Conservation (phyloP, 768 basidiomycete species). For the Tricholoma sp. region DNA sequence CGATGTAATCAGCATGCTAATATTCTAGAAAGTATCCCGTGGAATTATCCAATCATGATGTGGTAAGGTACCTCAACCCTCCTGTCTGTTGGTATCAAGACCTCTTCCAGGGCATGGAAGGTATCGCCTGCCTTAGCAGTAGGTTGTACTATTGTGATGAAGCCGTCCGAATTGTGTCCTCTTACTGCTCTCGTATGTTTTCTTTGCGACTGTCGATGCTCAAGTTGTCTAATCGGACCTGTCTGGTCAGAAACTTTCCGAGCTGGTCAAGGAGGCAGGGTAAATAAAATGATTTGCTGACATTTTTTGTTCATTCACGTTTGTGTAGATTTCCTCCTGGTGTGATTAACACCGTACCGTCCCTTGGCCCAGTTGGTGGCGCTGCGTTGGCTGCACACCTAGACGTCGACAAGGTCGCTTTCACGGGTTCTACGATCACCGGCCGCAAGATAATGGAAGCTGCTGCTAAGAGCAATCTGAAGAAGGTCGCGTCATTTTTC, state of each 20-base stretch:
- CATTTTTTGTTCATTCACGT: slow-evolving; percentile 9
- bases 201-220: not conserved
- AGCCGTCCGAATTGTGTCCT: slow-evolving; percentile 85
- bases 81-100: not conserved
- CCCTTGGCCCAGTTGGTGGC: slow-evolving; percentile 77
- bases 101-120: slow-evolving; percentile 70
- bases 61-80: slow-evolving; percentile 40
- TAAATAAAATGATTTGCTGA: slow-evolving; percentile 26
- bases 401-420: slow-evolving; percentile 92
- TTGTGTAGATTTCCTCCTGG: slow-evolving; percentile 76
- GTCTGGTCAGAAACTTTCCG: slow-evolving; percentile 63
- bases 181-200: slow-evolving; percentile 68
- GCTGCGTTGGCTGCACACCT: slow-evolving; percentile 77
- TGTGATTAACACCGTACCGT: slow-evolving; percentile 85
- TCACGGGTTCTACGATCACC: slow-evolving; percentile 88
- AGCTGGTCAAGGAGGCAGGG: slow-evolving; percentile 82
- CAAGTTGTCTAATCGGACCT: slow-evolving; percentile 2
- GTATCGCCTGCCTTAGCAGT: slow-evolving; percentile 87
- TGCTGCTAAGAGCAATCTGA: slow-evolving; percentile 89
- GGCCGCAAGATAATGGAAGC: slow-evolving; percentile 90
- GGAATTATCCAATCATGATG: slow-evolving; percentile 92
- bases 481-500: slow-evolving; percentile 53
- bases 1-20: slow-evolving; percentile 2
- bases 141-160: slow-evolving; percentile 94
- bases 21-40: slow-evolving; percentile 61